phyloP scores from a whole-genome alignment of 495 filamentous ascomycete genomes.

The Thozetella sp. region DNA sequence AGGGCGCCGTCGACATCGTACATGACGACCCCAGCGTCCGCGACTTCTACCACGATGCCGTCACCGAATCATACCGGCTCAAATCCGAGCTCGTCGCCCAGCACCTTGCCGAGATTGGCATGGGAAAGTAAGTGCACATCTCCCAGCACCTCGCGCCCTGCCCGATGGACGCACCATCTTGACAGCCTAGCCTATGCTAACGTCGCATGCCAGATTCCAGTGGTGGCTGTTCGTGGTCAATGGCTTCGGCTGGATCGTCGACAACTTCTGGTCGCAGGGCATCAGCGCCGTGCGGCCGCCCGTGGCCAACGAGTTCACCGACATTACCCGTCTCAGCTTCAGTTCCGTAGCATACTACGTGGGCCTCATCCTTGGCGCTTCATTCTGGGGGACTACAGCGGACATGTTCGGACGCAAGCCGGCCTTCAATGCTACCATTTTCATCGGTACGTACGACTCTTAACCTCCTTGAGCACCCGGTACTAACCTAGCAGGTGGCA shows the following conservation, averaged over 20 bases:
- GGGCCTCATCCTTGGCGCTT: neutral
- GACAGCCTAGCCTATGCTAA: too few relatives aligned
- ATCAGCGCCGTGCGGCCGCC: neutral
- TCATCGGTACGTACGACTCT: neutral
- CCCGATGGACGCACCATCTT: too few relatives aligned
- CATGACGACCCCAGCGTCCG: neutral
- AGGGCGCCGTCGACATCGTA: neutral
- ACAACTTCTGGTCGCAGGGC: slow-evolving; percentile 2
- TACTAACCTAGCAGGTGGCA: neutral
- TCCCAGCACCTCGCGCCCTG: too few relatives aligned
- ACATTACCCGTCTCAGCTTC: slow-evolving; percentile 1
- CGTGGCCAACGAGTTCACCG: neutral
- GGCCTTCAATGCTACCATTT: neutral
- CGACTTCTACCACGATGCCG: neutral
- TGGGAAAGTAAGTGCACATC: slow-evolving; percentile 1
- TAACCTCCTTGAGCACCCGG: neutral
- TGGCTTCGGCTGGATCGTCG: neutral
- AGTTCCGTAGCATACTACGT: slow-evolving; percentile 1
- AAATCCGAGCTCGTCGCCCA: slow-evolving; percentile 3
- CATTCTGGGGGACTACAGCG: neutral
- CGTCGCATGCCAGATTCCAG: neutral
- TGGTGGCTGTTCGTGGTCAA: slow-evolving; percentile 3
- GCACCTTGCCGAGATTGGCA: slow-evolving; percentile 1
- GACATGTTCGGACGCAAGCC: neutral
- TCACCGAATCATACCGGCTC: neutral